Evolutionary conservation across 2,329 filamentous ascomycete genomes (phyloP), one percentile per base, ranked within the genome.

Genomic region (Arthrocladium fulminans): DNA sequence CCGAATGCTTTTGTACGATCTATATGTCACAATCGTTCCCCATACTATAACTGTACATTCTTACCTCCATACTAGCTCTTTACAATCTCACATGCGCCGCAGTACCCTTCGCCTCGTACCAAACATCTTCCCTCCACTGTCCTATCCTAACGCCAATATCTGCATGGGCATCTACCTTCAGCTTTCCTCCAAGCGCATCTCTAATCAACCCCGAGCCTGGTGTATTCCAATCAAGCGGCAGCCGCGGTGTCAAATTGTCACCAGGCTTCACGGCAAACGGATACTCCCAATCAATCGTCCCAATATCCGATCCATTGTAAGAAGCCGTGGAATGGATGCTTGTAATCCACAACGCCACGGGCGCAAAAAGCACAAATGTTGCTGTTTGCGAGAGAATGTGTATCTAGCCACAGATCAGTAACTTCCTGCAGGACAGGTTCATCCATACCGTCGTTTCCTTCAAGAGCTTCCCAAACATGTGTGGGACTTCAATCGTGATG

Each of bases 361-460:
- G 92, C 0, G 89, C 96, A 32, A 82, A 75, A 19, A 97, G 74
- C 0, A 79, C 81, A 65, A 98, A 96, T 1, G 83, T 80, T 2
- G 90, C 90, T 0, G 88, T 88, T 0, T 88, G 94, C 13, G 86
- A 85, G 54, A 92, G 75, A 45, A 97, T 67, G 67, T 97, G 88
- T 66, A 98, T 73, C 64, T 66, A 49, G 43, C 35, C 19, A 38
- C 50, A 10, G n/a, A 32, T 50, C 17, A 47, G 41, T 35, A n/a
- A n/a, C n/a, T n/a, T n/a, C n/a, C n/a, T n/a, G n/a, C n/a, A n/a
- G n/a, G n/a, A n/a, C n/a, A n/a, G n/a, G n/a, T n/a, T n/a, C n/a
- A n/a, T n/a, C n/a, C 55, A 63, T 72, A 73, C 72, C 58, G 83
- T 90, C 9, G 89, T 86, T 58, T 87, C 82, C 62, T 84, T 79